These are phyloP conservation scores for Clarireedia monteithiana DNA, from an alignment of 2,329 filamentous ascomycete genomes.

Conservation along the genomic window DNA sequence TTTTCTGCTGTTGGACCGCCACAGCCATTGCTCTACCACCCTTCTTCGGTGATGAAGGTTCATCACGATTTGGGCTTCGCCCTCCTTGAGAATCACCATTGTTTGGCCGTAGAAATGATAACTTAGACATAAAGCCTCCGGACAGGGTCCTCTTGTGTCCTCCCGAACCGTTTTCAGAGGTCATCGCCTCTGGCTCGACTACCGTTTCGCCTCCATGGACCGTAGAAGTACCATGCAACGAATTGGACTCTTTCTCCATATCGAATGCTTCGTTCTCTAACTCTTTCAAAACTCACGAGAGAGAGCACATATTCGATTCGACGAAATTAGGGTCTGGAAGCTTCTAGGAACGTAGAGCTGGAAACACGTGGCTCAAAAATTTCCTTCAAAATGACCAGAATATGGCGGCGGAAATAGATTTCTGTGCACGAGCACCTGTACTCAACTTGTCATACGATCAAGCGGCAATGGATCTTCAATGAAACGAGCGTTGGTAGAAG, in stretches of 20 bases:
- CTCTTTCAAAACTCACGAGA: not conserved
- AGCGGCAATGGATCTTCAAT: too few relatives aligned
- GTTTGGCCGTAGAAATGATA: constrained; percentile 57
- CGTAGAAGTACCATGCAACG: not conserved
- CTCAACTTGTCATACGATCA: too few relatives aligned
- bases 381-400: too few relatives aligned
- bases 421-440: too few relatives aligned
- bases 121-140: constrained; percentile 57
- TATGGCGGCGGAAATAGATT: too few relatives aligned
- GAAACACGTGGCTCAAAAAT: too few relatives aligned
- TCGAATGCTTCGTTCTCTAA: not conserved
- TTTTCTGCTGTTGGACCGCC: constrained; percentile 39
- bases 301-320: not conserved
- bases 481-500: too few relatives aligned
- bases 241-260: not conserved
- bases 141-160: constrained; percentile 28
- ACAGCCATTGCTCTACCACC: constrained; percentile 28
- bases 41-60: constrained; percentile 25
- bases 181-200: constrained; percentile 6
- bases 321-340: too few relatives aligned
- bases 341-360: too few relatives aligned
- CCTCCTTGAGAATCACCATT: constrained; percentile 30
- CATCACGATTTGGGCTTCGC: constrained; percentile 24
- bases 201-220: not conserved
- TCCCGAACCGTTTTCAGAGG: constrained; percentile 33